Base-by-base conservation (phyloP, 2,329 filamentous ascomycete genomes). In the Chaetomium sp. region DNA sequence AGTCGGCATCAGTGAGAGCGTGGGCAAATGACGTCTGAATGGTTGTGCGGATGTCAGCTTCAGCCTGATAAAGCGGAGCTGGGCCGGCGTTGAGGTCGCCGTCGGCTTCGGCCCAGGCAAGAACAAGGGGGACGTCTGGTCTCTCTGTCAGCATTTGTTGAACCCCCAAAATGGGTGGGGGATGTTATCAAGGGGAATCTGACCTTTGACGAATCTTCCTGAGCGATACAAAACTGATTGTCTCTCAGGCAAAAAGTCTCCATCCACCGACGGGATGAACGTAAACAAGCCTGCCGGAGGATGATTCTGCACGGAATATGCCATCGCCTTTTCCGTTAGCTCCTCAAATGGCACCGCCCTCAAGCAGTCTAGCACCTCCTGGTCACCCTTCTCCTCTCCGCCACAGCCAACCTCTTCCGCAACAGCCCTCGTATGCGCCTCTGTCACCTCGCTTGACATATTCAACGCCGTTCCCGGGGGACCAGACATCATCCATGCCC, bases 391-490 rank as follows among this genome's bases (percentile, higher is more conserved):
- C 9, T 36, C 42, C 19, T 27, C 19, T 27, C 19, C 19, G 5
- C 38, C 10, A 49, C 65, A 68, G 3, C 59, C 61, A 3, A 66
- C 33, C 8, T 40, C 46, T 4, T 56, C 48, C 3, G 65, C 65
- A 3, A 68, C 67, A 6, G 60, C 61, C 2, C 49, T 58, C 1
- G 67, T 68, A 48, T 68, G 67, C 12, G 51, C 49, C 54, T 67
- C 62, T 1, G 63, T 67, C 1, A 63, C 64, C 43, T 69, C 66
- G 19, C 62, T 62, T 0, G 65, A 66, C 12, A 67, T 64, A 19
- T 70, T 70, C 8, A 70, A 48, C 1, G 66, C 68, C 4, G 65
- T 70, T 11, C 68, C 69, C 4, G 69, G 68, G 6, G 68, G 68
- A 1, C 69, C 68, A 3, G 67, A 69, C 36, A 38, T 38, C 8